Percentiles rank a stretch among this genome's conserved stretches.
Evolutionary conservation across 345 rosid species (phyloP).

Genomic region (Gossypium herbaceum): DNA sequence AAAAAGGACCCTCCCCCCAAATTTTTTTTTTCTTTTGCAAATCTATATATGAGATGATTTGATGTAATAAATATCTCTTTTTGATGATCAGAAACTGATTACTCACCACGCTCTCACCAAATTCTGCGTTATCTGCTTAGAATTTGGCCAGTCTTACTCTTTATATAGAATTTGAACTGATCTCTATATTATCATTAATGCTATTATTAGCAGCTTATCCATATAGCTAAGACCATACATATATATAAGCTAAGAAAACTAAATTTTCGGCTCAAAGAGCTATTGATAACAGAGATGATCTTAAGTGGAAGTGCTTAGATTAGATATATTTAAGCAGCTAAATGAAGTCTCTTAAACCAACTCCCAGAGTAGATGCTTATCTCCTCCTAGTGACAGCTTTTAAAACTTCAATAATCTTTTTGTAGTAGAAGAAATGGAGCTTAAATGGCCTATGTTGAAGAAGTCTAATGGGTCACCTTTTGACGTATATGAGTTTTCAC

Average conservation of each 20-base stretch:
- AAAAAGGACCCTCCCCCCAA: neutral
- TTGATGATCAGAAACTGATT: neutral
- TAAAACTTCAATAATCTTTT: too few relatives aligned
- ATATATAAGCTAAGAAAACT: neutral
- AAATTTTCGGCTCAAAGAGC: constrained; percentile 9
- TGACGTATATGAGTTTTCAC: neutral
- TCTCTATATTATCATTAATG: neutral
- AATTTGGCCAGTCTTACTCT: neutral
- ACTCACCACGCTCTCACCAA: neutral
- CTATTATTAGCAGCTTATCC: neutral
- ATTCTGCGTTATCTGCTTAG: neutral
- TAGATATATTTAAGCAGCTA: neutral
- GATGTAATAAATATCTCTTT: neutral
- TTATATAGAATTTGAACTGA: neutral
- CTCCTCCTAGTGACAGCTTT: neutral
- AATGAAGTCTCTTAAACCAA: neutral
- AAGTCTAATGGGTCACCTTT: neutral
- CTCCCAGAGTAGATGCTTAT: neutral
- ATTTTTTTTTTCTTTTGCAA: neutral
- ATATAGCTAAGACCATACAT: neutral
- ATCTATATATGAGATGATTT: neutral
- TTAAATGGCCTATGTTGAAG: neutral
- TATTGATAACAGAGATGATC: neutral
- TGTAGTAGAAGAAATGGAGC: neutral
- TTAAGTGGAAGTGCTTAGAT: neutral